Conservation (phyloP, 306 rosid genomes). For the Cicer chorassanicum region DNA sequence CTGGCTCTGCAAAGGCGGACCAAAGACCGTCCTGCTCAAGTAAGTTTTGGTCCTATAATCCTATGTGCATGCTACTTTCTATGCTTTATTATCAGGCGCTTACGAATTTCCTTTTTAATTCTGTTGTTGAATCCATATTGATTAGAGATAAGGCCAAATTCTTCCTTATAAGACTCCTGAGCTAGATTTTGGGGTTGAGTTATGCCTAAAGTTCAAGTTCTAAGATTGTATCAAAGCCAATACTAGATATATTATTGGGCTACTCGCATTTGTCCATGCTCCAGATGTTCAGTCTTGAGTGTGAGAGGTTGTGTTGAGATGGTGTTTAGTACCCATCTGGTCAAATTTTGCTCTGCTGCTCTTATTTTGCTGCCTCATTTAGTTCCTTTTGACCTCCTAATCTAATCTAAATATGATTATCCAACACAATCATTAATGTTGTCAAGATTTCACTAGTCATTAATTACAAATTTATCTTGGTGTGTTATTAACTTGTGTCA, state of each 20-base stretch:
- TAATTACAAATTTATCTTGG: not conserved
- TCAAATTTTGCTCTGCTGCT: constrained; percentile 28
- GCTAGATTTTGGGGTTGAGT: not conserved
- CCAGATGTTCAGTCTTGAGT: not conserved
- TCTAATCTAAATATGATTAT: constrained; percentile 31
- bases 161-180: not conserved
- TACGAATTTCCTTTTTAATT: constrained; percentile 1
- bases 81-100: constrained; percentile 27
- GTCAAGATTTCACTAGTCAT: not conserved
- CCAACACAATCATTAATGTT: constrained; percentile 21
- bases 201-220: not conserved
- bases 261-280: not conserved
- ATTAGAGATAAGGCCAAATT: not conserved
- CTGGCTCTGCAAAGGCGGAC: constrained; percentile 88
- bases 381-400: constrained; percentile 26
- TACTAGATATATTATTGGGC: not conserved
- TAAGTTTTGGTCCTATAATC: constrained; percentile 52
- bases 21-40: constrained; percentile 93
- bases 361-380: constrained; percentile 28
- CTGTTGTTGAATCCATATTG: not conserved
- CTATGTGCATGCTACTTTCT: not conserved
- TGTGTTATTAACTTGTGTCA: constrained; percentile 2
- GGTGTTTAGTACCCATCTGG: not conserved
- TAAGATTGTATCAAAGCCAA: not conserved
- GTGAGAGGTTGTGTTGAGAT: constrained; percentile 4